These are phyloP conservation scores for Gymnopilus dilepis DNA, from an alignment of 768 basidiomycete genomes.

Conservation along the genomic window DNA sequence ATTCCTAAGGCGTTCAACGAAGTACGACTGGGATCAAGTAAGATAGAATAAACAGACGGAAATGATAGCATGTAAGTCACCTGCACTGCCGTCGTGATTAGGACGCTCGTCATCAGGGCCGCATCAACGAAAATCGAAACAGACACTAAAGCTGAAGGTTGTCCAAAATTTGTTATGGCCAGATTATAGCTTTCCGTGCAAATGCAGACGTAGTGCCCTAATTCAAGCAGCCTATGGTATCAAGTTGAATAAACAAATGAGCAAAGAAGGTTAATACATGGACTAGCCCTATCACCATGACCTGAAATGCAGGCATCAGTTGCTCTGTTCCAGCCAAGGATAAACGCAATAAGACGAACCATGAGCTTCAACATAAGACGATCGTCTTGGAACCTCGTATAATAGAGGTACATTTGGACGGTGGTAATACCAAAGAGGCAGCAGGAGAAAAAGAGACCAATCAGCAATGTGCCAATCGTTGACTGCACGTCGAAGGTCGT, in stretches of 20 bases:
- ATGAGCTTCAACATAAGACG: background rate
- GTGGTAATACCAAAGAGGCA: constrained; percentile 2
- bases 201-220: constrained; percentile 1
- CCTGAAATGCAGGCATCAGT: background rate
- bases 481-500: background rate
- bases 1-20: constrained; percentile 3
- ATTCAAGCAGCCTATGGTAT: background rate
- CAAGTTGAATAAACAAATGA: background rate
- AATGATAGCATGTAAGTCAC: background rate
- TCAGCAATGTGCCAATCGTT: constrained; percentile 1
- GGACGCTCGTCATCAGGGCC: background rate
- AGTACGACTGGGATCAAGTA: constrained; percentile 1
- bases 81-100: background rate
- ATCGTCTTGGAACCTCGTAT: background rate
- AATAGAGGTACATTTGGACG: background rate
- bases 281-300: background rate
- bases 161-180: background rate
- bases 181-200: background rate
- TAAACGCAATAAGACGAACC: background rate
- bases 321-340: background rate
- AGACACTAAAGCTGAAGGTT: background rate
- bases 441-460: constrained; percentile 7
- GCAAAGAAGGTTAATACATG: background rate
- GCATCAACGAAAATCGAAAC: background rate
- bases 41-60: background rate